A percentile compares a stretch with the other conserved stretches of the same genome.
phyloP scores from a whole-genome alignment of 2,329 filamentous ascomycete genomes.

The Aspergillus sp. region DNA sequence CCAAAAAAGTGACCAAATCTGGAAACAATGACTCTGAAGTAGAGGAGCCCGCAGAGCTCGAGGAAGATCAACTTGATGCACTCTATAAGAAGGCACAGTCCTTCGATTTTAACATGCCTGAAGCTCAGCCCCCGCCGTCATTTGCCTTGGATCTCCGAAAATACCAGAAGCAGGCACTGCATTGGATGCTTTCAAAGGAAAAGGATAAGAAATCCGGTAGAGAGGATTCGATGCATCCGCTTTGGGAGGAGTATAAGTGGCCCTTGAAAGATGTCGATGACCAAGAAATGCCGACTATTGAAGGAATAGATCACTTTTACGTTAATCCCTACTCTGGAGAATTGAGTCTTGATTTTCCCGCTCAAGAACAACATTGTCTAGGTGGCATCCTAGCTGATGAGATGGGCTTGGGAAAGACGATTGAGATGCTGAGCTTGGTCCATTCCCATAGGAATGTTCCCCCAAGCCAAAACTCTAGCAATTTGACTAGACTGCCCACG shows the following conservation, averaged over 20 bases:
- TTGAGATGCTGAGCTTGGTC: conserved; percentile 94
- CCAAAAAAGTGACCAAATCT: conserved; percentile 51
- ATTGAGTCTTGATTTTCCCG: conserved; percentile 84
- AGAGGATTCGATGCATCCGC: conserved; percentile 85
- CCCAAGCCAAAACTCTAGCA: conserved; percentile 50
- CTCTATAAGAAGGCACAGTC: conserved; percentile 95
- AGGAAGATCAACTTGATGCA: conserved; percentile 91
- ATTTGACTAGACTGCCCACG: conserved; percentile 63
- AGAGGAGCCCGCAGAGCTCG: conserved; percentile 86
- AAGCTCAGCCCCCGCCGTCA: conserved; percentile 75
- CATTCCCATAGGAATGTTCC: conserved; percentile 73
- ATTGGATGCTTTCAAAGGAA: conserved; percentile 97
- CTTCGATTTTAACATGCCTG: conserved; percentile 90
- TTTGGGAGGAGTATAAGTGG: conserved; percentile 97
- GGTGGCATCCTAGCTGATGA: conserved; percentile 92
- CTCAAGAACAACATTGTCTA: conserved; percentile 90
- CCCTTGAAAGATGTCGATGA: conserved; percentile 85
- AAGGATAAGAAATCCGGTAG: conserved; percentile 70
- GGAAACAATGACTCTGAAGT: conserved; percentile 55
- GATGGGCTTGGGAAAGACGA: conserved; percentile 98
- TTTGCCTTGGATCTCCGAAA: conserved; percentile 83
- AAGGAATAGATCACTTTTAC: conserved; percentile 75
- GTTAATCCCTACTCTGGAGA: conserved; percentile 97
- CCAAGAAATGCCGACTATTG: conserved; percentile 65
- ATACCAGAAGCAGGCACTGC: conserved; percentile 90